These are phyloP conservation scores for Pseudogymnoascus sp. DNA, from an alignment of 2,329 filamentous ascomycete species.

Conservation along the genomic window DNA sequence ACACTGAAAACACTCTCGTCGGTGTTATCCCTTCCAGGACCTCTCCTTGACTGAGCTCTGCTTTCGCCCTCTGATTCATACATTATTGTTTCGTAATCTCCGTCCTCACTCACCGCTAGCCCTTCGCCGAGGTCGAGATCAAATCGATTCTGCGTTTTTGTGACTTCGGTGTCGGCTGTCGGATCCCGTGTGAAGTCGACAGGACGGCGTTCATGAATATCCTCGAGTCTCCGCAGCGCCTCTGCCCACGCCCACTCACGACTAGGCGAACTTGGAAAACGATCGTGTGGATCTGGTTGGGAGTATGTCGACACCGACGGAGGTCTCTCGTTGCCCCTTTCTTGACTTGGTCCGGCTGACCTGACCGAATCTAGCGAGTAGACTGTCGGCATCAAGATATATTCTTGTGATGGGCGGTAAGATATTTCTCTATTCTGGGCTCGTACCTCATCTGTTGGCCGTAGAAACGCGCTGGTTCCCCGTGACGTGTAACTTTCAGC, in stretches of 20 bases:
- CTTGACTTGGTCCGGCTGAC: background rate
- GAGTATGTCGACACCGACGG: no score
- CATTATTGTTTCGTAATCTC: background rate
- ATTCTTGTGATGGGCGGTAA: background rate
- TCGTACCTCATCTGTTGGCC: background rate
- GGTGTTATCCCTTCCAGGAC: background rate
- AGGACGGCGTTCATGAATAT: background rate
- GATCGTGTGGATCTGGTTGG: background rate
- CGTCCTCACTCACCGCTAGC: background rate
- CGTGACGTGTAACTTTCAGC: conserved; percentile 1
- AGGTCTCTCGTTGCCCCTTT: background rate
- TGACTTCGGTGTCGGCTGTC: background rate
- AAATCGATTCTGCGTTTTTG: background rate
- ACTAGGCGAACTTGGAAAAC: background rate
- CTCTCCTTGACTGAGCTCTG: background rate
- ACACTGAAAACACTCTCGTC: background rate
- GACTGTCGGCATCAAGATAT: background rate
- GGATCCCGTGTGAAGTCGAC: background rate
- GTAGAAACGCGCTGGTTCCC: background rate
- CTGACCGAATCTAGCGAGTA: background rate
- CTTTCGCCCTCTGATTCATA: background rate
- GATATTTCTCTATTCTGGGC: background rate
- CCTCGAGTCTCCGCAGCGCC: background rate
- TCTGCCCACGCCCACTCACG: conserved; percentile 1
- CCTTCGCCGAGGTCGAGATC: background rate